Conservation (phyloP, 2,329 filamentous ascomycete genomes). For the Aspergillus phoenicis region DNA sequence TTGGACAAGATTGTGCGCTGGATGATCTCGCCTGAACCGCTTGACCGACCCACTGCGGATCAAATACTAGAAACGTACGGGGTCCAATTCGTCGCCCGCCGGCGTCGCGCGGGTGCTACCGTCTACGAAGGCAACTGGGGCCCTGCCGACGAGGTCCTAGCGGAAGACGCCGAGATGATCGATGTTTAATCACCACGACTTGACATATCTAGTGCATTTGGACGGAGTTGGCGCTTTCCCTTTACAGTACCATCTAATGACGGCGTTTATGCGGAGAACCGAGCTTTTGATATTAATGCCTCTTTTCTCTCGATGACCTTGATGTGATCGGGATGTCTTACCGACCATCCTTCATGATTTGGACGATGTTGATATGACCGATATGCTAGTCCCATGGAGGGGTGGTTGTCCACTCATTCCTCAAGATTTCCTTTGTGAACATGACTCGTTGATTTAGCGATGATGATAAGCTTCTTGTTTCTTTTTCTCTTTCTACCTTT, state of each 20-base stretch:
- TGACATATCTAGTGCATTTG: constrained; percentile 37
- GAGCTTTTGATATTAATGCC: constrained; percentile 21
- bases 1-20: constrained; percentile 81
- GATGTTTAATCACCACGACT: constrained; percentile 51
- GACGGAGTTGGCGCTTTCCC: constrained; percentile 33
- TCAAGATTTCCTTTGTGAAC: constrained; percentile 20
- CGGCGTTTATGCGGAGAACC: constrained; percentile 24
- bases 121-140: constrained; percentile 97
- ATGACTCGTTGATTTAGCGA: constrained; percentile 18
- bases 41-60: constrained; percentile 70
- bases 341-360: constrained; percentile 15
- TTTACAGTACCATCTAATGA: constrained; percentile 29
- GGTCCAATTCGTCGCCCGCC: constrained; percentile 75
- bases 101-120: constrained; percentile 84
- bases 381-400: constrained; percentile 1
- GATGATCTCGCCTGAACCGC: constrained; percentile 81
- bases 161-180: constrained; percentile 64
- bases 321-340: constrained; percentile 8
- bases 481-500: background rate
- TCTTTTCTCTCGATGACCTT: constrained; percentile 12
- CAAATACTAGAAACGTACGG: constrained; percentile 74
- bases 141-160: constrained; percentile 67
- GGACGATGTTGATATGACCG: constrained; percentile 1
- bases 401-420: constrained; percentile 21
- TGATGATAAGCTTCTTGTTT: constrained; percentile 12